phyloP scores from a whole-genome alignment of 768 basidiomycete genomes.

The Fomitopsis serialis region DNA sequence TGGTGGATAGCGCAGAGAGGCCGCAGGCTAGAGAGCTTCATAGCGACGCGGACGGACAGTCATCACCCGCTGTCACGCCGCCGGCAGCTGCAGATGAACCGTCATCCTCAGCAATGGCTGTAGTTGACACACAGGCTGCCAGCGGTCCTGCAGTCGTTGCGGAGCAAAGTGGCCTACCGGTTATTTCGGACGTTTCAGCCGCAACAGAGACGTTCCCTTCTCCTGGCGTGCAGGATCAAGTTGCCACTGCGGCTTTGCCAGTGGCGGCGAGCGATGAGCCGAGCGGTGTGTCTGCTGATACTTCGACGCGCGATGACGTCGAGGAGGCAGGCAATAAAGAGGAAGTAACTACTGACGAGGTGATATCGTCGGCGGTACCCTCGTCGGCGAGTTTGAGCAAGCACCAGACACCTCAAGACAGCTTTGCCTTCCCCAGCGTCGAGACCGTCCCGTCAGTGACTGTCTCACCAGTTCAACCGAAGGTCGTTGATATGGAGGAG shows the following conservation, averaged over 20 bases:
- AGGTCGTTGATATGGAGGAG: not conserved
- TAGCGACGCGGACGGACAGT: too few species aligned
- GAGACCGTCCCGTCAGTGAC: not conserved
- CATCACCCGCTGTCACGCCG: too few species aligned
- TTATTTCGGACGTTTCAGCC: too few species aligned
- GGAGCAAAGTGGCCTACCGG: too few species aligned
- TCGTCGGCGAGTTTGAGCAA: not conserved
- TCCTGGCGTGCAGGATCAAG: not conserved
- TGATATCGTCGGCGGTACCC: not conserved
- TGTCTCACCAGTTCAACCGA: not conserved
- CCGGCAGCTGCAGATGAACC: too few species aligned
- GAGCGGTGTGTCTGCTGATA: not conserved
- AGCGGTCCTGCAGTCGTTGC: too few species aligned
- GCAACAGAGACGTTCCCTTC: too few species aligned
- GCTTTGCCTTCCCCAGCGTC: not conserved
- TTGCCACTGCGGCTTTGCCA: not conserved
- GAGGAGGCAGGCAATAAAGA: not conserved
- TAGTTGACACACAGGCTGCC: too few species aligned
- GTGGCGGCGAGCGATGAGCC: not conserved
- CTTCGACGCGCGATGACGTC: not conserved
- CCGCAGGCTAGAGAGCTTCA: too few species aligned
- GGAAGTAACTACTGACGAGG: not conserved
- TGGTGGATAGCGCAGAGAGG: too few species aligned
- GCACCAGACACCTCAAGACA: not conserved
- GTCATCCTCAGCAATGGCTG: too few species aligned